Conservation (phyloP, 2,329 filamentous ascomycete genomes). For the Talaromyces rugulosus region DNA sequence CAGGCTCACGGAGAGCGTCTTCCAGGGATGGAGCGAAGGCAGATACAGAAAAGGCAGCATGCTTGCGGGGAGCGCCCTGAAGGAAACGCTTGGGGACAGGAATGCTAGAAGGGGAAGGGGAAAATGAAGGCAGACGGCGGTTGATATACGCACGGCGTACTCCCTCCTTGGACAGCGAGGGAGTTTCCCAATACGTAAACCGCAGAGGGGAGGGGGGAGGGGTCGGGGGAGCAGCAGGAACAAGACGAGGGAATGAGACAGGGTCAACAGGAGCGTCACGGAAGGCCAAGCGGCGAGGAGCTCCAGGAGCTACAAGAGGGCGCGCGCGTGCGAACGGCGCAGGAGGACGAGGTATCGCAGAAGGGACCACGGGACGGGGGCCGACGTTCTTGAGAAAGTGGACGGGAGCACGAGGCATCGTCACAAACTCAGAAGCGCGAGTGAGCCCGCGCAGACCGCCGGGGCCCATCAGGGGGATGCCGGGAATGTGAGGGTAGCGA, state of each 20-base stretch:
- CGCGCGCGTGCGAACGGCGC: not conserved
- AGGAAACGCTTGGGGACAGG: conserved; percentile 12
- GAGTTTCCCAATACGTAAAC: conserved; percentile 3
- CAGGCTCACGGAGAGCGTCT: not conserved
- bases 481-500: conserved; percentile 17
- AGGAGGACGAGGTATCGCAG: not conserved
- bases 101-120: conserved; percentile 14
- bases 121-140: not conserved
- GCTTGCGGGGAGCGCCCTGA: not conserved
- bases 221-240: conserved; percentile 5
- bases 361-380: not conserved
- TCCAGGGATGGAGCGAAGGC: not conserved
- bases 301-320: not conserved
- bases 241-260: conserved; percentile 11
- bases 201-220: conserved; percentile 3
- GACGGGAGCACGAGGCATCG: conserved; percentile 11
- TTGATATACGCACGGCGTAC: conserved; percentile 9
- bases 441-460: conserved; percentile 1
- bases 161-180: conserved; percentile 10
- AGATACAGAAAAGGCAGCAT: not conserved
- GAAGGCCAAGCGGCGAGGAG: conserved; percentile 13
- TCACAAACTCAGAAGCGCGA: conserved; percentile 13
- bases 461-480: conserved; percentile 11
- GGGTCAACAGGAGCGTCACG: conserved; percentile 14
- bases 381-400: conserved; percentile 10